A percentile compares a stretch with the other conserved stretches of the same genome.
These are phyloP conservation scores for Myrmaecium sp. DNA, from an alignment of 2,329 filamentous ascomycete species.

Conservation along the genomic window DNA sequence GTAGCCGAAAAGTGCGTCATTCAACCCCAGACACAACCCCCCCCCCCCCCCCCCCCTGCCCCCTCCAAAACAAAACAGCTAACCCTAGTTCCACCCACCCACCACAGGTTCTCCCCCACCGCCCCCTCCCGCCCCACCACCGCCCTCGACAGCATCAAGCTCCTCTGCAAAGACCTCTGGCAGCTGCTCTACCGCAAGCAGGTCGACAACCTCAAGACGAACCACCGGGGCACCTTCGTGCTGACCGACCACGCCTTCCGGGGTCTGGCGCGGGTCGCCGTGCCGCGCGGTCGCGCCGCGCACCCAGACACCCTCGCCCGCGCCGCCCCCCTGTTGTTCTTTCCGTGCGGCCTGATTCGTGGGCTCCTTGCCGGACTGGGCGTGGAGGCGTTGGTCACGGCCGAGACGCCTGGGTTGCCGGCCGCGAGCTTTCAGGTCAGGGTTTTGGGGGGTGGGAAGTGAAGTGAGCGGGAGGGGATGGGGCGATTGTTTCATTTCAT, in stretches of 20 bases:
- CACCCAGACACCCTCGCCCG: conserved; percentile 28
- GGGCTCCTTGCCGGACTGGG: conserved; percentile 87
- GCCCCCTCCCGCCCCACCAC: conserved; percentile 80
- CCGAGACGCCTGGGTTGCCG: conserved; percentile 74
- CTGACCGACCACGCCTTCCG: conserved; percentile 86
- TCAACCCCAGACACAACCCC: not conserved
- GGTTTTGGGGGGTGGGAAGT: too few relatives aligned
- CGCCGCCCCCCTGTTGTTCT: conserved; percentile 53
- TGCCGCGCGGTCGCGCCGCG: conserved; percentile 49
- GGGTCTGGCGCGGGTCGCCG: conserved; percentile 62
- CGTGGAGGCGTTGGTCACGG: conserved; percentile 79
- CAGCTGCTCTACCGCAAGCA: conserved; percentile 88
- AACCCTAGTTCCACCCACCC: too few relatives aligned
- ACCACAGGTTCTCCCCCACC: conserved; percentile 58
- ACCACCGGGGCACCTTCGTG: conserved; percentile 91
- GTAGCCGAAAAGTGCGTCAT: conserved; percentile 64
- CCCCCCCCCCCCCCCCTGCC: not conserved
- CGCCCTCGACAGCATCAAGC: conserved; percentile 92
- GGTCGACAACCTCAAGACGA: conserved; percentile 96
- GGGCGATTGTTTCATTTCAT: too few relatives aligned
- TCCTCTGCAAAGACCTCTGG: conserved; percentile 97
- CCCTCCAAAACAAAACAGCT: not conserved
- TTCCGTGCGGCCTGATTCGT: conserved; percentile 82
- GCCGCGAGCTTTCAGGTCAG: conserved; percentile 89
- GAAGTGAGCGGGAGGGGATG: too few relatives aligned